Evolutionary conservation across 2,329 filamentous ascomycete genomes (phyloP), one percentile per base, ranked within the genome.

Genomic region (Lecanicillium sp.): DNA sequence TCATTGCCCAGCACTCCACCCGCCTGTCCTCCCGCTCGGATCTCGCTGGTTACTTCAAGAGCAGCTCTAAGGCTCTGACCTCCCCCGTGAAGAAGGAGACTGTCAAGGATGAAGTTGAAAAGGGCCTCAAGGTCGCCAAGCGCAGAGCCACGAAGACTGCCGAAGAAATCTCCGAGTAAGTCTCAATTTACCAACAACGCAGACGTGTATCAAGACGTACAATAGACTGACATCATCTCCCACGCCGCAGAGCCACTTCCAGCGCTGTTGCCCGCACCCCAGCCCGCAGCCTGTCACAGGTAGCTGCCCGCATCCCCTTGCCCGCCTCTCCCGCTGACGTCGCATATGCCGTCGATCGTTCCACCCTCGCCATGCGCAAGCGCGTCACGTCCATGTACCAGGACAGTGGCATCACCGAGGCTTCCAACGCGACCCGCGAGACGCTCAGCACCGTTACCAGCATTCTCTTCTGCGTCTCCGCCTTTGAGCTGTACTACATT

Each of bases 301-400:
- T 76, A 43, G 59, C 68, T 44, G 56, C 67, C 42, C 79, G 77
- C 52, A 75, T 88, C 37, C 76, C 81, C n/a, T 69, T 94, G 37
- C 87, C 87, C 17, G 79, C 87, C 8, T 88, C 87, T 2, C 88
- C 88, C 5, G 81, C 84, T 29, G 79, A 84, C 44, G 80, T 94
- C 27, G 84, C 82, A 29, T 71, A 82, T 49, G 79, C 77, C 46
- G 79, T 94, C 56, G 88, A 92, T 62, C 79, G 74, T 53, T 79
- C 76, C 44, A 78, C 81, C 8, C 58, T 79, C 32, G 75, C 75
- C 13, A 62, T 92, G 43, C 80, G 84, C 57, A 70, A 75, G 39
- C 77, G 81, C 57, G 77, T 83, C 47, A 65, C 69, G 29, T 72
- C 77, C 29, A 61, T 80, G 33, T 86, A 83, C 63, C 68, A 76